Conservation (phyloP, 2,329 filamentous ascomycete genomes). For the Calonectria ilicicola region DNA sequence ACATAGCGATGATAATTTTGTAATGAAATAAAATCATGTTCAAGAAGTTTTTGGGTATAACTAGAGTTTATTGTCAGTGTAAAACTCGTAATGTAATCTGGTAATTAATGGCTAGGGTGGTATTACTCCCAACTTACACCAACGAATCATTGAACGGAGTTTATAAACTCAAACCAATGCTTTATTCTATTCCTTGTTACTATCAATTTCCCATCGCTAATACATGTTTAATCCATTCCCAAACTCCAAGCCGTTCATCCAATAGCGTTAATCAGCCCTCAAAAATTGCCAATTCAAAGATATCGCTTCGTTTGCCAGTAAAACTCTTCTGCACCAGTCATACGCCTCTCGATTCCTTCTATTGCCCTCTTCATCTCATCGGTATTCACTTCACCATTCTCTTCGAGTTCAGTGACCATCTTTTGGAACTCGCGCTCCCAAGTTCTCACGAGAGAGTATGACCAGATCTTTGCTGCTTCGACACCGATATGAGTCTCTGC, state of each 20-base stretch:
- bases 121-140: not conserved
- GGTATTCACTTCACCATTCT: not conserved
- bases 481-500: constrained; percentile 23
- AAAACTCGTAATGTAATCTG: not conserved
- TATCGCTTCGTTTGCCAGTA: constrained; percentile 26
- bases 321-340: constrained; percentile 24
- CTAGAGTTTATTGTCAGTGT: not conserved
- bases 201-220: not conserved
- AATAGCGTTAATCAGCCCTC: not conserved
- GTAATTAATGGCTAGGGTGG: not conserved
- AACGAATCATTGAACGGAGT: not conserved
- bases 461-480: constrained; percentile 20
- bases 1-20: too few relatives aligned
- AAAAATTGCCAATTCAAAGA: not conserved
- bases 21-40: not conserved
- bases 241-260: not conserved
- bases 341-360: constrained; percentile 21
- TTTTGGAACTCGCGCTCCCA: constrained; percentile 25
- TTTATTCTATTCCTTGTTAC: not conserved
- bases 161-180: not conserved
- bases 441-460: constrained; percentile 18
- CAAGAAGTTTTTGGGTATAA: not conserved
- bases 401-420: not conserved
- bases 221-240: not conserved
- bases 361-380: constrained; percentile 4